Conservation (phyloP, 345 rosid species). For the Eucalyptus victrix region DNA sequence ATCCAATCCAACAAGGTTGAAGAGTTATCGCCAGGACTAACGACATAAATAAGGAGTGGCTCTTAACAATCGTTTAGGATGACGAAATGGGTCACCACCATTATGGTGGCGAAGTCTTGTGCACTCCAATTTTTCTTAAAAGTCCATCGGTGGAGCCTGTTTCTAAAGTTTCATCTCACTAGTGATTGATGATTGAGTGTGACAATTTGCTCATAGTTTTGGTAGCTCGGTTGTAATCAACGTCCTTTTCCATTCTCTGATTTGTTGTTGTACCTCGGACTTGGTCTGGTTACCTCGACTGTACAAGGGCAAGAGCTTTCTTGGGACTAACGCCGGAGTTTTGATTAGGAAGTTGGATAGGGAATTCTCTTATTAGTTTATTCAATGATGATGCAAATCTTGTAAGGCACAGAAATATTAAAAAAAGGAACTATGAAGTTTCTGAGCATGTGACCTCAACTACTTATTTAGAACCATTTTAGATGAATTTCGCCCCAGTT, state of each 20-base stretch:
- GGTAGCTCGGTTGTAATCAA: background rate
- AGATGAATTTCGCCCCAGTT: background rate
- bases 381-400: background rate
- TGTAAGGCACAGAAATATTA: too few species aligned
- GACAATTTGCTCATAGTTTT: background rate
- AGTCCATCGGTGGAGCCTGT: background rate
- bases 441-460: background rate
- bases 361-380: background rate
- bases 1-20: background rate
- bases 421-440: background rate
- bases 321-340: background rate
- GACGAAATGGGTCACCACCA: too few species aligned
- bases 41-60: rapidly evolving
- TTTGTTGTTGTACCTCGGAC: background rate
- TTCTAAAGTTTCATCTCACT: background rate
- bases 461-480: background rate
- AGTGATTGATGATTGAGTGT: background rate
- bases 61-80: rapidly evolving
- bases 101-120: background rate
- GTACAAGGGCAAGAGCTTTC: background rate
- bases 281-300: background rate
- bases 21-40: rapidly evolving
- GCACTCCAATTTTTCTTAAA: background rate
- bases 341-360: background rate
- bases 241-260: background rate